These are phyloP conservation scores for Sugiyamaella paludigena DNA, from an alignment of 1,139 yeast genomes.

Conservation along the genomic window DNA sequence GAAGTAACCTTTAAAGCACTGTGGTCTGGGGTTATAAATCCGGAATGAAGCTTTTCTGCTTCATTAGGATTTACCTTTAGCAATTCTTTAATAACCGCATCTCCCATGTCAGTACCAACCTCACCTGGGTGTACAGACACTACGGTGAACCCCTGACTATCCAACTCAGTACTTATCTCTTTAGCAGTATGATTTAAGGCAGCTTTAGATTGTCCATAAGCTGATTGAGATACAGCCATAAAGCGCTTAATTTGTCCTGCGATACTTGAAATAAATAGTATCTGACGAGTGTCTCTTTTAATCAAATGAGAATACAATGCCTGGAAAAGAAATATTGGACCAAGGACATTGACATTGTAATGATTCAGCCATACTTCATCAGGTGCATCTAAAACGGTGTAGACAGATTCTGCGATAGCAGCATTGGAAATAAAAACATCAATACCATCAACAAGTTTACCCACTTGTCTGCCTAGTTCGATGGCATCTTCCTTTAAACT, in stretches of 20 bases:
- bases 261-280: conserved; percentile 29
- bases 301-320: conserved; percentile 27
- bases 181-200: conserved; percentile 35
- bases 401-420: conserved; percentile 7
- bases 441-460: conserved; percentile 12
- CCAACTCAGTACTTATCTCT: conserved; percentile 30
- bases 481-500: conserved; percentile 6
- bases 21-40: neutral
- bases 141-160: conserved; percentile 30
- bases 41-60: neutral
- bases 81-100: conserved; percentile 1
- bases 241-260: conserved; percentile 31
- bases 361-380: conserved; percentile 10
- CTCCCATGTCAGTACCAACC: conserved; percentile 36
- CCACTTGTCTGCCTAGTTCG: conserved; percentile 21
- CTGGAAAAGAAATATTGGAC: conserved; percentile 29
- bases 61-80: neutral
- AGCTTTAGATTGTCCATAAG: conserved; percentile 42
- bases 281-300: conserved; percentile 23
- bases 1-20: conserved; percentile 15
- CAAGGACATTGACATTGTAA: conserved; percentile 28
- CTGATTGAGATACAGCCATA: conserved; percentile 23
- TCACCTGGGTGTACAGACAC: conserved; percentile 38
- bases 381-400: conserved; percentile 3
- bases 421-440: conserved; percentile 18